phyloP scores from a whole-genome alignment of 1,139 yeast species.

The Maudiozyma humilis region DNA sequence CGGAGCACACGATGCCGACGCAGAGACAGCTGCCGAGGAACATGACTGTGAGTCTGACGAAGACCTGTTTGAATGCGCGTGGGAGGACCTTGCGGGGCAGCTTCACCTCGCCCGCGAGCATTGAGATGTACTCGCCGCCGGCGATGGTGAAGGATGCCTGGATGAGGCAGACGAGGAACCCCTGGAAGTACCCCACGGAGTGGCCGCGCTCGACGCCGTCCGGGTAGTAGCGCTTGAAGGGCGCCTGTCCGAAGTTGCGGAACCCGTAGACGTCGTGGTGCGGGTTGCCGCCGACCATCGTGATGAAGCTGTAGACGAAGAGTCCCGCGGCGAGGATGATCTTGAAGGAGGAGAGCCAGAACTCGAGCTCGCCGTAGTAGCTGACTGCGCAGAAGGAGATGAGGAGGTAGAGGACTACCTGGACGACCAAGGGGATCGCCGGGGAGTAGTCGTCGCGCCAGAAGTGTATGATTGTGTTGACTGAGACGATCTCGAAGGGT shows the following conservation, averaged over 20 bases:
- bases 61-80: constrained; percentile 68
- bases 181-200: constrained; percentile 57
- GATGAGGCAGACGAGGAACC: constrained; percentile 54
- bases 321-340: constrained; percentile 64
- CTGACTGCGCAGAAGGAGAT: constrained; percentile 68
- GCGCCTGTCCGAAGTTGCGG: constrained; percentile 50
- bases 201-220: constrained; percentile 38
- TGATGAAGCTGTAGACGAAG: constrained; percentile 60
- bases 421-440: constrained; percentile 56
- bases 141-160: constrained; percentile 65
- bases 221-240: constrained; percentile 48
- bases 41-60: constrained; percentile 59
- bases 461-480: constrained; percentile 65
- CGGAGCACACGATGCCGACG: constrained; percentile 51
- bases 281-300: constrained; percentile 85
- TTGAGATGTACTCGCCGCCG: constrained; percentile 77
- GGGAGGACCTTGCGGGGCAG: constrained; percentile 75
- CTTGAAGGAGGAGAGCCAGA: constrained; percentile 72
- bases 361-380: constrained; percentile 70
- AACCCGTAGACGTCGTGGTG: constrained; percentile 57
- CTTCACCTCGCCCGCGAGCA: constrained; percentile 76
- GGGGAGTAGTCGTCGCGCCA: constrained; percentile 72
- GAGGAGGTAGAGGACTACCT: constrained; percentile 50
- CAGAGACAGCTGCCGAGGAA: constrained; percentile 58
- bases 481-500: constrained; percentile 77